Evolutionary conservation across 441 rosid genomes (phyloP), one percentile per base, ranked within the genome.

Genomic region (Erysimum cheiri): DNA sequence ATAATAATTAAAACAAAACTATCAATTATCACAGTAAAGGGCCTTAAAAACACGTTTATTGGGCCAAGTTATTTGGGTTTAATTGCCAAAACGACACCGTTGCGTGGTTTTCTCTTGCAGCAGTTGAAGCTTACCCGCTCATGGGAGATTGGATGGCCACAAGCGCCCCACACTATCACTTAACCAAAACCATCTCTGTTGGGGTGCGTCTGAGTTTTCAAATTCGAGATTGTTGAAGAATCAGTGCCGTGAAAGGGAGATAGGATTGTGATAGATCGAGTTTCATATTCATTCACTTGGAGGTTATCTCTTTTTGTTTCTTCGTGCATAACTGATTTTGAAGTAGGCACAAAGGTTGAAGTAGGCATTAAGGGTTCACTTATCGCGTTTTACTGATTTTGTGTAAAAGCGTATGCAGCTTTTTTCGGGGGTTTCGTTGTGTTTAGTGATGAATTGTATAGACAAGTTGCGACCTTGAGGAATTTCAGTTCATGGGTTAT

Each of bases 81-180:
- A 9, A 32, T 13, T 29, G 2, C 6, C 2, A 0, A 41, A 76
- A 65, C 71, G 71, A 36, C 52, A 60, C 7, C 47, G 80, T 64
- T 44, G 0, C 0, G 7, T 15, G 8, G 2, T 50, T 13, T 47
- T 32, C 28, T 57, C 7, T 13, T 22, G 50, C 15, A 69, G 13
- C n/a, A 12, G 40, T 49, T 40, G 17, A 58, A 47, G 71, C 60
- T 69, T 49, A 77, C 64, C 77, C 73, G 71, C 67, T 60, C 65
- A 14, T 12, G 48, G 31, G 64, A 59, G 32, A 69, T 58, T 73
- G 82, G 67, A 75, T 78, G 87, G 89, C 77, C 69, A 69, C 53
- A 52, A 62, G 71, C 37, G 61, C 50, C 41, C 74, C 78, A 72
- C 75, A 57, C 48, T 22, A 69, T 40, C 50, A 61, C 53, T 58